Percentiles rank a stretch among this genome's conserved stretches.
Conservation (phyloP, 352 stramenopile species). For the Globisporangium spiculum region DNA sequence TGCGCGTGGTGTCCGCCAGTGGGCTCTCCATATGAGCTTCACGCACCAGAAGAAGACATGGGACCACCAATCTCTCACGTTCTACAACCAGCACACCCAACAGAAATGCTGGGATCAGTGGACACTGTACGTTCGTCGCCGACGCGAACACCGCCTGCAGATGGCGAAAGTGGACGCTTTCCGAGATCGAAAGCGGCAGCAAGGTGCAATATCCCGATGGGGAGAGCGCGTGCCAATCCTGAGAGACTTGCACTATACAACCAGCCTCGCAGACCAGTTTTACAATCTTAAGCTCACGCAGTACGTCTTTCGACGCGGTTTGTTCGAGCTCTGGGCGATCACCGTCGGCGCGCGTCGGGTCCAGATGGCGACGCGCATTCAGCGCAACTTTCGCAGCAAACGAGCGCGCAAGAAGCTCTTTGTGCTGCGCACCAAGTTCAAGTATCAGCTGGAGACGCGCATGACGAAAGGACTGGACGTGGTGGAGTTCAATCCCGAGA, state of each 20-base stretch:
- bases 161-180: constrained; percentile 20
- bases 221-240: constrained; percentile 22
- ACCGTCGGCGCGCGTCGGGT: constrained; percentile 26
- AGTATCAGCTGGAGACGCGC: constrained; percentile 30
- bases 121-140: constrained; percentile 20
- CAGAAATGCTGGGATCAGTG: constrained; percentile 19
- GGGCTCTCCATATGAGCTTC: constrained; percentile 17
- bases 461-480: constrained; percentile 21
- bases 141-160: constrained; percentile 1
- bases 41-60: background rate
- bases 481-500: constrained; percentile 7
- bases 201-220: constrained; percentile 14
- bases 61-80: constrained; percentile 1
- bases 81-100: background rate
- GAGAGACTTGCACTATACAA: constrained; percentile 26
- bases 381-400: constrained; percentile 26
- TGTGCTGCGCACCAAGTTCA: constrained; percentile 30
- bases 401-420: constrained; percentile 31
- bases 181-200: background rate
- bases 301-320: constrained; percentile 25
- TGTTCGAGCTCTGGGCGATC: constrained; percentile 30
- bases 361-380: constrained; percentile 34
- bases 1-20: constrained; percentile 8
- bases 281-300: constrained; percentile 18
- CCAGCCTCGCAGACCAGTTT: constrained; percentile 19